Evolutionary conservation across 306 rosid genomes (phyloP), one percentile per base, ranked within the genome.

Genomic region (Ziziphus jujuba): DNA sequence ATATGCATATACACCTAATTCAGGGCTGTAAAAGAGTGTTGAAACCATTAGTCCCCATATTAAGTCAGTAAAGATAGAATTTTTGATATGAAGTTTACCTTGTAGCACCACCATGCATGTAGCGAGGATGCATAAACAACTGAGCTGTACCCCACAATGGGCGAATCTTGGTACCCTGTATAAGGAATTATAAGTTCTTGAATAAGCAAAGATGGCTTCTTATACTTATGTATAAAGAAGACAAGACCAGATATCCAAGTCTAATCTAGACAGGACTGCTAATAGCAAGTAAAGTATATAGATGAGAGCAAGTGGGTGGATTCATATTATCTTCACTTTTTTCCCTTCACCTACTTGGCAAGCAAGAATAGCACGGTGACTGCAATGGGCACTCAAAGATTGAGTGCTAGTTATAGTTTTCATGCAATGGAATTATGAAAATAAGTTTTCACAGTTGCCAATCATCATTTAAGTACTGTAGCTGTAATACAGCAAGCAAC

Each of bases 121-220:
- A 90, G 36, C 97, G 91, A 72, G 97, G 96, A 84, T 93, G 99
- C 89, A 87, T 21, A 71, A 93, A 93, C 59, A 90, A 77, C 78
- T 90, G 97, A 80, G 97, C 92, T 33, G 97, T 93, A 75, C 97
- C 99, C 99, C 99, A 93, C 75, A 93, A 67, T 68, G 86, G 92
- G 14, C 56, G 85, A 59, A 84, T 76, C 65, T 87, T 88, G 59
- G 85, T 86, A 59, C 79, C 81, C 99, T 93, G 64, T 19, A 59
- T 40, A 38, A 50, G 38, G 71, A 65, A 77, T 44, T 23, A 62
- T 5, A 31, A 59, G 21, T 63, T 10, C 16, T 63, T 21, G 23
- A 63, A 35, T 48, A 61, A 58, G 62, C 69, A 33, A 21, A 57
- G 56, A 38, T 65, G 23, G 9, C 33, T 56, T 55, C 57, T 45